Percentiles rank a stretch among this genome's conserved stretches.
Evolutionary conservation across 768 basidiomycete species (phyloP).

Genomic region (Tulasnella sp.): DNA sequence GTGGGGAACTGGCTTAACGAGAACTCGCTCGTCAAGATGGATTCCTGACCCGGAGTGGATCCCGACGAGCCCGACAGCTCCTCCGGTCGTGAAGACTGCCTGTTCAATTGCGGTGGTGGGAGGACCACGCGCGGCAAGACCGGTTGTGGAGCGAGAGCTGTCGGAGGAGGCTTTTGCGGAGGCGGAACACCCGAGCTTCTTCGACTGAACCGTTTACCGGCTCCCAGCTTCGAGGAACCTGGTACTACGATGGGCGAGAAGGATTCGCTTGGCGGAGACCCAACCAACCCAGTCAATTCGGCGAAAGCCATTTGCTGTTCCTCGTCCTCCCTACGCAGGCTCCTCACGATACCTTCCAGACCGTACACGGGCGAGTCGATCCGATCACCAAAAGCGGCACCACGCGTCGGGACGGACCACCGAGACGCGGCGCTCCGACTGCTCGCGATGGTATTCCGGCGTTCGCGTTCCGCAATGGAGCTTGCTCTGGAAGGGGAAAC

Average conservation of each 20-base stretch:
- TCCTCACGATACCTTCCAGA: slow-evolving; percentile 29
- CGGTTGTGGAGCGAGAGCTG: neutral
- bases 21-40: slow-evolving; percentile 33
- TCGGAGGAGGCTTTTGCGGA: neutral
- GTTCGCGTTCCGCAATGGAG: neutral
- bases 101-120: neutral
- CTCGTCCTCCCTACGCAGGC: neutral
- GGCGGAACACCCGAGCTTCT: slow-evolving; percentile 4
- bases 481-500: neutral
- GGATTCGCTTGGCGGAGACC: neutral
- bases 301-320: slow-evolving; percentile 18
- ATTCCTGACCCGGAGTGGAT: neutral
- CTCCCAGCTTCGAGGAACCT: neutral
- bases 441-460: neutral
- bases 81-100: neutral
- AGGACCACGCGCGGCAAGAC: neutral
- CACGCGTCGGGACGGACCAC: neutral
- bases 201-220: slow-evolving; percentile 47
- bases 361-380: slow-evolving; percentile 37
- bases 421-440: neutral
- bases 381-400: neutral
- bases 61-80: slow-evolving; percentile 28
- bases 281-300: slow-evolving; percentile 22
- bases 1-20: slow-evolving; percentile 58
- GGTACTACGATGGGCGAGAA: neutral